Evolutionary conservation across 495 filamentous ascomycete species (phyloP).

Genomic region (Talaromyces nanjingensis): DNA sequence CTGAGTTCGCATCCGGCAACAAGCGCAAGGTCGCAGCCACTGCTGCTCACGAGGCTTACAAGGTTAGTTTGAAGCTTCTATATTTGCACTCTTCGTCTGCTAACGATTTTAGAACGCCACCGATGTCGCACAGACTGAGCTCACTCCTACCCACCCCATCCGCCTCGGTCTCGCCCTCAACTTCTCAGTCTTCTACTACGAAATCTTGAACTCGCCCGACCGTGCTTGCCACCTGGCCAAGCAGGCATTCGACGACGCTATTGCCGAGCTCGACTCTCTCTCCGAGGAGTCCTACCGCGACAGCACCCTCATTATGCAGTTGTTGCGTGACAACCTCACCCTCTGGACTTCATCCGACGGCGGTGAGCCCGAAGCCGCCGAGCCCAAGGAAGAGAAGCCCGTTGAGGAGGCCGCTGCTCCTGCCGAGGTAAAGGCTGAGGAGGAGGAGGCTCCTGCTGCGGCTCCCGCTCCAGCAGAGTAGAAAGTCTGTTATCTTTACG

Average conservation of each 20-base stretch:
- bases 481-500: not conserved
- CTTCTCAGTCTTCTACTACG: conserved; percentile 99
- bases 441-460: conserved; percentile 40
- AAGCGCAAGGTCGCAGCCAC: conserved; percentile 98
- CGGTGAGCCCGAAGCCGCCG: conserved; percentile 66
- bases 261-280: conserved; percentile 96
- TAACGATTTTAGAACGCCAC: conserved; percentile 70
- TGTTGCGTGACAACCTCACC: conserved; percentile 97
- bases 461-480: conserved; percentile 16
- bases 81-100: not conserved
- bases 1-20: conserved; percentile 96
- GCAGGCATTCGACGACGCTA: conserved; percentile 98
- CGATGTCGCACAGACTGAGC: conserved; percentile 94
- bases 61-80: conserved; percentile 50
- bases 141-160: conserved; percentile 97
- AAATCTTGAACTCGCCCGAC: conserved; percentile 98
- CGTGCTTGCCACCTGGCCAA: conserved; percentile 98
- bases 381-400: conserved; percentile 57
- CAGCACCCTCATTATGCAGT: conserved; percentile 99
- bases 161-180: conserved; percentile 96
- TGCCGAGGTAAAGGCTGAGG: conserved; percentile 35
- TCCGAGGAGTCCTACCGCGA: conserved; percentile 99
- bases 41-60: conserved; percentile 97
- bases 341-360: conserved; percentile 98
- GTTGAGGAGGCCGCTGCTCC: conserved; percentile 48